Conservation (phyloP, 148 eudicot genomes). For the Cornus kousa region DNA sequence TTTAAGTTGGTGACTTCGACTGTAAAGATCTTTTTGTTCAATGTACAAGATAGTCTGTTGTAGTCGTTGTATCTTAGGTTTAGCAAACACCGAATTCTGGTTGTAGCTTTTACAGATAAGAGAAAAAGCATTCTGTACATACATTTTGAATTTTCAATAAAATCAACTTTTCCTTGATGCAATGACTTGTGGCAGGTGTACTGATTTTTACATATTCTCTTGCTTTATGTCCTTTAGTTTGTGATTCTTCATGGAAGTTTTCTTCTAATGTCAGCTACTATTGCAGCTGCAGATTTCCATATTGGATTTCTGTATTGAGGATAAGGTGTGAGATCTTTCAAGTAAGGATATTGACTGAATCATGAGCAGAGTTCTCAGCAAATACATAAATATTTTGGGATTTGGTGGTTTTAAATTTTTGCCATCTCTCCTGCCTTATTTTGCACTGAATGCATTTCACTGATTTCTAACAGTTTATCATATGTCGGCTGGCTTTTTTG, state of each 20-base stretch:
- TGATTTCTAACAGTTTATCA: neutral
- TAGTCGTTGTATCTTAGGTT: constrained; percentile 22
- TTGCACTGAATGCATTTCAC: neutral
- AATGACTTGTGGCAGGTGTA: constrained; percentile 21
- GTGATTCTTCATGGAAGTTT: neutral
- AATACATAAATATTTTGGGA: neutral
- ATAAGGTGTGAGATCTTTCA: neutral
- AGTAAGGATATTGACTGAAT: neutral
- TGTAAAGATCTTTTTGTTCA: constrained; percentile 40
- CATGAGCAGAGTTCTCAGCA: neutral
- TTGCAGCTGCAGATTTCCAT: neutral
- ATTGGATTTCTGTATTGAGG: neutral
- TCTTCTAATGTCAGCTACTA: neutral
- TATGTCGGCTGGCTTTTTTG: too few species aligned
- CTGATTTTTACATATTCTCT: too few species aligned
- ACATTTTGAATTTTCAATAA: constrained; percentile 35
- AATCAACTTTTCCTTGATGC: constrained; percentile 16
- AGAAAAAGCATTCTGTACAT: constrained; percentile 44
- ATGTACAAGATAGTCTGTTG: constrained; percentile 27
- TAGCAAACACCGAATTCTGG: constrained; percentile 36
- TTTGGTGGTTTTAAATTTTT: constrained; percentile 6
- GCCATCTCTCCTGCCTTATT: neutral
- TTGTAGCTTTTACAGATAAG: constrained; percentile 45
- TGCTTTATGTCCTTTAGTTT: neutral
- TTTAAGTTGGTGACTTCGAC: constrained; percentile 35